A percentile compares a stretch with the other conserved stretches of the same genome.
These are phyloP conservation scores for Zalerion maritima DNA, from an alignment of 495 filamentous ascomycete species.

Conservation along the genomic window DNA sequence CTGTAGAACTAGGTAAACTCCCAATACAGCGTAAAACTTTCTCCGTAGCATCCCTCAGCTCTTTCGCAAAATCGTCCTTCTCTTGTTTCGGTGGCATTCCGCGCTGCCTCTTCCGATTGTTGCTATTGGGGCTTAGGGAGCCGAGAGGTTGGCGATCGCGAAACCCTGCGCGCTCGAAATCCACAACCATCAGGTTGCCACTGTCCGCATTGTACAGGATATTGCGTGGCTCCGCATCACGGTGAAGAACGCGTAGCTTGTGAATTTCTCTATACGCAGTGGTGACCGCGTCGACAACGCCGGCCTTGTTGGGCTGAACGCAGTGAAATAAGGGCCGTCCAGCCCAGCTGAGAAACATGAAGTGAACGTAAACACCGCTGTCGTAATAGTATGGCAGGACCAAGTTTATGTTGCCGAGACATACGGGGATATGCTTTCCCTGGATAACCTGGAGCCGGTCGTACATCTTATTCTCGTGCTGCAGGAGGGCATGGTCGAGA, in stretches of 20 bases:
- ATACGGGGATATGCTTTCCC: constrained; percentile 22
- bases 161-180: constrained; percentile 13
- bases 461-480: constrained; percentile 21
- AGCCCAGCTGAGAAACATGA: constrained; percentile 21
- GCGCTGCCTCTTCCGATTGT: constrained; percentile 9
- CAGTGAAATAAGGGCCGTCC: constrained; percentile 9
- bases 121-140: constrained; percentile 6
- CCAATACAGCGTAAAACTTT: constrained; percentile 1
- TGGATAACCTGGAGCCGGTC: constrained; percentile 16
- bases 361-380: constrained; percentile 13
- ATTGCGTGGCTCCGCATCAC: constrained; percentile 13
- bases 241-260: constrained; percentile 9
- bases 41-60: constrained; percentile 2
- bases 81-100: neutral
- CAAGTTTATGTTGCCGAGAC: constrained; percentile 19
- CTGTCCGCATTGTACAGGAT: constrained; percentile 9
- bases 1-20: neutral
- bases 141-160: constrained; percentile 5
- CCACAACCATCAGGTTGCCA: constrained; percentile 11
- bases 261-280: constrained; percentile 9
- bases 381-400: constrained; percentile 15
- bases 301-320: neutral
- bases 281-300: constrained; percentile 2
- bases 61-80: constrained; percentile 1
- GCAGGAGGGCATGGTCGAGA: constrained; percentile 8